A percentile compares a stretch with the other conserved stretches of the same genome.
Conservation (phyloP, 257 asterid species). For the Gentiana straminea region DNA sequence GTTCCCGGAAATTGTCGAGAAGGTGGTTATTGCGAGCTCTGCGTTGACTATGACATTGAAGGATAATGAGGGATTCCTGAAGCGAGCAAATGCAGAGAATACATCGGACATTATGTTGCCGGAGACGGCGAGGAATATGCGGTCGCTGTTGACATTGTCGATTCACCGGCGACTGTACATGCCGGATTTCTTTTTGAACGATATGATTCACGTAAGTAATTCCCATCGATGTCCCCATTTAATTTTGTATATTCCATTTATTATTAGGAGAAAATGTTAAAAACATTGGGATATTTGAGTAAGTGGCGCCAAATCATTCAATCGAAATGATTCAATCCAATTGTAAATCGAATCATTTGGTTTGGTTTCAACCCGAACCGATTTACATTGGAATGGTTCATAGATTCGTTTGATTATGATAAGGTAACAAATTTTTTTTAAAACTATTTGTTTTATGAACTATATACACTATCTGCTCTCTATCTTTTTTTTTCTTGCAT, state of each 20-base stretch:
- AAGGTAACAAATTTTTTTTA: too few relatives aligned
- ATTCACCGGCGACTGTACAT: constrained; percentile 23
- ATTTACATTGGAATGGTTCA: too few relatives aligned
- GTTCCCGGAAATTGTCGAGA: constrained; percentile 75
- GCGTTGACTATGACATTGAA: constrained; percentile 42
- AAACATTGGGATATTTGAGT: too few relatives aligned
- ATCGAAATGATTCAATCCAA: background rate
- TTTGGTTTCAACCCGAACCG: too few relatives aligned
- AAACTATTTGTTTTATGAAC: too few relatives aligned
- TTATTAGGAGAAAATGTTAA: too few relatives aligned
- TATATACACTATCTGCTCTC: too few relatives aligned
- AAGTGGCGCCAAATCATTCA: too few relatives aligned
- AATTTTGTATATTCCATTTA: too few relatives aligned
- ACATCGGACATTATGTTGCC: constrained; percentile 46
- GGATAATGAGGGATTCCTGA: constrained; percentile 38
- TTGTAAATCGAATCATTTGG: background rate
- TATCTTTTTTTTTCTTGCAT: too few relatives aligned
- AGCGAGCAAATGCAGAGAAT: constrained; percentile 30
- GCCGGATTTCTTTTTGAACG: constrained; percentile 60
- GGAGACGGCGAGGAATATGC: constrained; percentile 23
- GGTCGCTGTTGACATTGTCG: constrained; percentile 25
- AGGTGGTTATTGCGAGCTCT: constrained; percentile 82
- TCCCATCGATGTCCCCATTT: too few relatives aligned
- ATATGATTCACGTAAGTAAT: constrained; percentile 31
- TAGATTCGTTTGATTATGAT: too few relatives aligned